A percentile compares a stretch with the other conserved stretches of the same genome.
Conservation (phyloP, 179 eudicot species). For the Silene coronaria region DNA sequence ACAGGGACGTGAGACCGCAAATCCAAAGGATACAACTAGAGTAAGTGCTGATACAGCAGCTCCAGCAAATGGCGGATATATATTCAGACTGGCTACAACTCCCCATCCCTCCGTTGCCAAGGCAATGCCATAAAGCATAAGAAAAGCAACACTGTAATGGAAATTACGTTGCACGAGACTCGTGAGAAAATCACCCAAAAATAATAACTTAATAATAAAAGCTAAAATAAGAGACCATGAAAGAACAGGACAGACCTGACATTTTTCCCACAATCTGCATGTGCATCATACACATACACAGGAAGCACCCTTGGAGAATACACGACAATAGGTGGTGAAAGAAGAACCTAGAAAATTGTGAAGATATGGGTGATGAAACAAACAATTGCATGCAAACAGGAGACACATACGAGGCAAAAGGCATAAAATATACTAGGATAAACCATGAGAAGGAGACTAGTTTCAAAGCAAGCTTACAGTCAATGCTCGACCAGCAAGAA, state of each 20-base stretch:
- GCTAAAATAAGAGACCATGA: neutral
- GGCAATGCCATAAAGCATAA: conserved; percentile 90
- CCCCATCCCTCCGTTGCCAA: conserved; percentile 98
- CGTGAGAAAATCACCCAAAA: neutral
- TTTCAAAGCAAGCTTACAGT: conserved; percentile 51
- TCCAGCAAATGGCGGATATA: conserved; percentile 96
- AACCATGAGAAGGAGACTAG: neutral
- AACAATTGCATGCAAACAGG: conserved; percentile 9
- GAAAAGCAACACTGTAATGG: conserved; percentile 72
- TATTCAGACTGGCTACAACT: conserved; percentile 91
- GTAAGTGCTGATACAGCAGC: conserved; percentile 98
- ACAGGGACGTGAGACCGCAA: conserved; percentile 98
- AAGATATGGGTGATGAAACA: conserved; percentile 5
- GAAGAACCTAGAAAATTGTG: conserved; percentile 63
- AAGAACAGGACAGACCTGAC: conserved; percentile 65
- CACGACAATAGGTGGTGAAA: conserved; percentile 97
- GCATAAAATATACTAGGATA: neutral
- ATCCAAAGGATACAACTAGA: conserved; percentile 93
- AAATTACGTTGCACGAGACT: conserved; percentile 18
- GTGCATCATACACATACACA: conserved; percentile 97
- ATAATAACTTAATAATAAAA: neutral
- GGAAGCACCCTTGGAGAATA: conserved; percentile 98
- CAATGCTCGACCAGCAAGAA: conserved; percentile 90
- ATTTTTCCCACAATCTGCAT: conserved; percentile 94
- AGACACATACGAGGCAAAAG: neutral